Evolutionary conservation across 306 rosid genomes (phyloP).

Genomic region (Pyrus bretschneideri): DNA sequence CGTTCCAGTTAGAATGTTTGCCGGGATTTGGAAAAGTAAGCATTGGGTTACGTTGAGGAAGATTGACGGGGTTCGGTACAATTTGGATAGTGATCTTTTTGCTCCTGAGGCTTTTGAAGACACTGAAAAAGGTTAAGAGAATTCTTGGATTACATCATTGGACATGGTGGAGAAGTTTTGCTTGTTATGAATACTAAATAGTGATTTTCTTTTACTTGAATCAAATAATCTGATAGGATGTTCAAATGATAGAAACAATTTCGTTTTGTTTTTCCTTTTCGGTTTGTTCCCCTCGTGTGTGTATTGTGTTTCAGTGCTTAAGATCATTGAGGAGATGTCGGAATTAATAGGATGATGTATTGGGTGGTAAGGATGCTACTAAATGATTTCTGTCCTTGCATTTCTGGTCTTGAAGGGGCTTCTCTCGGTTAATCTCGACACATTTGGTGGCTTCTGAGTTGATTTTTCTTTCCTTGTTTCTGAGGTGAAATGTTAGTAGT

Average conservation of each 20-base stretch:
- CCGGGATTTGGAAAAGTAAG: constrained; percentile 76
- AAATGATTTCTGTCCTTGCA: background rate
- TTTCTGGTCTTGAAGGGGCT: background rate
- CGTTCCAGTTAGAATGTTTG: constrained; percentile 49
- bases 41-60: constrained; percentile 82
- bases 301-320: background rate
- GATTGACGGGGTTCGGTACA: constrained; percentile 61
- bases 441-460: no score
- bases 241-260: background rate
- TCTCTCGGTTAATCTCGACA: background rate
- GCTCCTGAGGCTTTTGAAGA: constrained; percentile 52
- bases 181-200: constrained; percentile 58
- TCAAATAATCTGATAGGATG: background rate
- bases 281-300: background rate
- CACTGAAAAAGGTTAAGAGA: constrained; percentile 33
- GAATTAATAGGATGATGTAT: background rate
- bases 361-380: background rate
- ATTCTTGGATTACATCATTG: constrained; percentile 55
- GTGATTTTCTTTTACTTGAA: constrained; percentile 22
- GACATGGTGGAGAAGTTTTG: constrained; percentile 65
- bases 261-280: background rate
- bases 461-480: no score
- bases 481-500: no score
- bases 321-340: background rate
- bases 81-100: constrained; percentile 80